phyloP scores from a whole-genome alignment of 208 protist genomes.

The Leishmania mexicana region DNA sequence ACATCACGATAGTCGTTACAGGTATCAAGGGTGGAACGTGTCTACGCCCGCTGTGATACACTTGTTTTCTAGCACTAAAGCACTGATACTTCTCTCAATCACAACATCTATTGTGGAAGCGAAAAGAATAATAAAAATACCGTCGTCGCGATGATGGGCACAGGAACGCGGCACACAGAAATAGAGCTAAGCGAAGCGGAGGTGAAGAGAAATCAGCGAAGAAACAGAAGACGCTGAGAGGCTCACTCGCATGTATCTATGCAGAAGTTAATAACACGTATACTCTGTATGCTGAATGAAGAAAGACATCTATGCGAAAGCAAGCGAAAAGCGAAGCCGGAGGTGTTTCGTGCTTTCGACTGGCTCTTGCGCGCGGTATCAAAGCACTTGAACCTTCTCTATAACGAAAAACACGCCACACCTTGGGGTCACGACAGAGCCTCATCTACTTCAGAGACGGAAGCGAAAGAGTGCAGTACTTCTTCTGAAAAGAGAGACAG shows the following conservation, averaged over 20 bases:
- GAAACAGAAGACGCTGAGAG: not conserved
- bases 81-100: not conserved
- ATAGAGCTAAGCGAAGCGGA: constrained; percentile 6
- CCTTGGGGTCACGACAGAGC: constrained; percentile 9
- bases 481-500: constrained; percentile 22
- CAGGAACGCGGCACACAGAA: not conserved
- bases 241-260: not conserved
- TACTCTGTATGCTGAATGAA: not conserved
- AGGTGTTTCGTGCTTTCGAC: not conserved
- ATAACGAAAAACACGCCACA: not conserved
- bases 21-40: not conserved
- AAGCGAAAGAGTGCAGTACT: constrained; percentile 9
- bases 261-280: not conserved
- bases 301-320: not conserved
- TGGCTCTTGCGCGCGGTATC: not conserved
- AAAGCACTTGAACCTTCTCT: not conserved
- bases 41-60: not conserved
- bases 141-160: not conserved
- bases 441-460: constrained; percentile 6
- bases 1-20: not conserved
- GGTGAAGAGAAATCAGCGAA: not conserved
- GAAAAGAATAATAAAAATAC: not conserved
- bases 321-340: not conserved
- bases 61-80: not conserved
- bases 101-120: not conserved